Percentiles rank a stretch among this genome's conserved stretches.
Conservation (phyloP, 805 yeast genomes). For the Henningerozyma blattae region DNA sequence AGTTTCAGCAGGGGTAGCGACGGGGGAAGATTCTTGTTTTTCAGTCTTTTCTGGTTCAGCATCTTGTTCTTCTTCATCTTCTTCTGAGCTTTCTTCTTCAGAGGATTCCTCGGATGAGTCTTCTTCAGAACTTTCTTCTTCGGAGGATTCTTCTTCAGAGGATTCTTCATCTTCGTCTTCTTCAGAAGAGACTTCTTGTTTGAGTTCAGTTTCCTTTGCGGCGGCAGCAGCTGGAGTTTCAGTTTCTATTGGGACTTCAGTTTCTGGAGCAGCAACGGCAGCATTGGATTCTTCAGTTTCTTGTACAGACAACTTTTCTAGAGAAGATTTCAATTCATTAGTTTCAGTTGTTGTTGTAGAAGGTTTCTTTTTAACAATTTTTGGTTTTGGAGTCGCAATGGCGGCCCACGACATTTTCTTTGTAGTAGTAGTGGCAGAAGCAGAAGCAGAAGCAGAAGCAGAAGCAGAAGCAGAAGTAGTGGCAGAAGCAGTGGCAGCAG, state of each 20-base stretch:
- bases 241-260: too few species aligned
- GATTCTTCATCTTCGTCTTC: conserved; percentile 9
- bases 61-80: conserved; percentile 5
- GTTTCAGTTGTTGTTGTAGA: too few species aligned
- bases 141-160: conserved; percentile 1
- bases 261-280: conserved; percentile 22
- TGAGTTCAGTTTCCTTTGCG: conserved; percentile 14
- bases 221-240: too few species aligned
- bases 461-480: conserved; percentile 5
- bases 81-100: conserved; percentile 3
- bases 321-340: conserved; percentile 10
- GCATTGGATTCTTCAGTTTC: conserved; percentile 14
- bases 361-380: conserved; percentile 21
- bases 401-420: conserved; percentile 56
- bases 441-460: conserved; percentile 5
- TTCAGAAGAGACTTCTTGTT: conserved; percentile 4
- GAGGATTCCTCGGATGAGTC: conserved; percentile 1
- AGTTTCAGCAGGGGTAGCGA: not conserved
- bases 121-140: conserved; percentile 4
- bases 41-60: conserved; percentile 2
- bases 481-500: conserved; percentile 7
- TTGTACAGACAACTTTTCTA: conserved; percentile 9
- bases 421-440: conserved; percentile 6
- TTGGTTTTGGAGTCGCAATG: conserved; percentile 44
- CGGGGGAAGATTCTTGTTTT: conserved; percentile 2